Base-by-base conservation (phyloP, 2,329 filamentous ascomycete species). In the Capronia americana region DNA sequence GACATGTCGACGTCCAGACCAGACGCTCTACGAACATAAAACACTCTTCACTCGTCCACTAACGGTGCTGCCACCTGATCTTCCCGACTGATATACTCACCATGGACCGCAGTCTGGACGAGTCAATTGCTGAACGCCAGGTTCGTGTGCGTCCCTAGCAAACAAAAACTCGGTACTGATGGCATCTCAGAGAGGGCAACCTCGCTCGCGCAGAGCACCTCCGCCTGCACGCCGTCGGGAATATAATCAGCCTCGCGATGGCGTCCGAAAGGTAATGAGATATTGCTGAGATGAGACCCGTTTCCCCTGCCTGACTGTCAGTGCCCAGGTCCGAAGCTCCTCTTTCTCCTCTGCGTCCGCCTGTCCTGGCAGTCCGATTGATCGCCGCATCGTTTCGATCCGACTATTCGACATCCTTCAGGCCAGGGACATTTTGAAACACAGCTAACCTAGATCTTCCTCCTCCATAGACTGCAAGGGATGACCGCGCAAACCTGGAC, bases 211-310 rank as follows among this genome's bases (percentile, higher is more conserved):
- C 70, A 77, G 78, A 70, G 58, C 30, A 8, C 74, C 76, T 70
- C 66, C 64, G 41, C 68, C 70, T 55, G 65, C 66, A 57, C 74
- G 74, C 71, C 80, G 81, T 72, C 79, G 82, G 71, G 77, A 79
- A 65, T 77, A 80, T 76, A 83, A 83, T 55, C 89, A 86, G 74
- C 90, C 91, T 75, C 90, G 91, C 81, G 92, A 95, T 81, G 92
- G 92, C 81, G 87, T 94, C 78, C 93, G 90, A 93, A 96, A 96
- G 92, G 92, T 94, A 79, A 54, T 75, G 48, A 72, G 28, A 34
- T 4, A 14, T 28, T 69, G 54, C 55, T 17, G 44, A 28, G 41
- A 61, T 63, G 72, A 81, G 79, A 80, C 81, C 77, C 76, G 78
- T 78, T 67, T 72, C 78, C 75, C 74, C 77, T 65, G 75, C 74